Evolutionary conservation across 2,329 filamentous ascomycete species (phyloP).

Genomic region (Apiospora hydei): DNA sequence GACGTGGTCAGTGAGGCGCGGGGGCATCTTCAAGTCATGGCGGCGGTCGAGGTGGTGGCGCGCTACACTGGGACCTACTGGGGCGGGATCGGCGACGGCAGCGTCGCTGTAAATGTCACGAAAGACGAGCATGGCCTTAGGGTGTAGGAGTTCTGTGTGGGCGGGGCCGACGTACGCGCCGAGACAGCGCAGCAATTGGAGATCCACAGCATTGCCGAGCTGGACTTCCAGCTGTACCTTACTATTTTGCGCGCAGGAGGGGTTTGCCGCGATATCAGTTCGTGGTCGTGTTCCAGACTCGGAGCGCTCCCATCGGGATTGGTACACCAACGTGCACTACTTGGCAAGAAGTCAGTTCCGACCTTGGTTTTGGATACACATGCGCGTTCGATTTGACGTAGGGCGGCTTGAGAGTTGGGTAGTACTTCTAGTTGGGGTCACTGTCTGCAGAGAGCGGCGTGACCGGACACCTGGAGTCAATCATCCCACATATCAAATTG

Average conservation of each 20-base stretch:
- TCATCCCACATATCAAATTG: too few species aligned
- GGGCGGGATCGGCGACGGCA: background rate
- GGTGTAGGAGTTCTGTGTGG: background rate
- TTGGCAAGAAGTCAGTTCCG: constrained; percentile 31
- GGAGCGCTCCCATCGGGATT: too few species aligned
- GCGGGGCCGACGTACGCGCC: background rate
- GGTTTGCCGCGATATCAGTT: constrained; percentile 35
- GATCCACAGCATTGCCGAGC: background rate
- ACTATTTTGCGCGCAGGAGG: too few species aligned
- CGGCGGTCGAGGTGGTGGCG: too few species aligned
- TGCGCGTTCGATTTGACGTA: background rate
- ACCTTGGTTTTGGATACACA: background rate
- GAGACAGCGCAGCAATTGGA: background rate
- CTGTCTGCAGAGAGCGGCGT: background rate
- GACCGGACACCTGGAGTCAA: background rate
- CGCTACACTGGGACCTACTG: constrained; percentile 32
- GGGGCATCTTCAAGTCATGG: constrained; percentile 29
- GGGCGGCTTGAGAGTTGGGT: background rate
- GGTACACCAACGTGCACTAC: constrained; percentile 46
- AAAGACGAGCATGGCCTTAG: background rate
- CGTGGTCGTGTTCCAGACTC: constrained; percentile 41
- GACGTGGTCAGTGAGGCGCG: constrained; percentile 40
- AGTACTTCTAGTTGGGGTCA: background rate
- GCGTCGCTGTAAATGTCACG: background rate
- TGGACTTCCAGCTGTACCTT: background rate